A percentile compares a stretch with the other conserved stretches of the same genome.
phyloP scores from a whole-genome alignment of 306 rosid genomes.

The Malus sylvestris region DNA sequence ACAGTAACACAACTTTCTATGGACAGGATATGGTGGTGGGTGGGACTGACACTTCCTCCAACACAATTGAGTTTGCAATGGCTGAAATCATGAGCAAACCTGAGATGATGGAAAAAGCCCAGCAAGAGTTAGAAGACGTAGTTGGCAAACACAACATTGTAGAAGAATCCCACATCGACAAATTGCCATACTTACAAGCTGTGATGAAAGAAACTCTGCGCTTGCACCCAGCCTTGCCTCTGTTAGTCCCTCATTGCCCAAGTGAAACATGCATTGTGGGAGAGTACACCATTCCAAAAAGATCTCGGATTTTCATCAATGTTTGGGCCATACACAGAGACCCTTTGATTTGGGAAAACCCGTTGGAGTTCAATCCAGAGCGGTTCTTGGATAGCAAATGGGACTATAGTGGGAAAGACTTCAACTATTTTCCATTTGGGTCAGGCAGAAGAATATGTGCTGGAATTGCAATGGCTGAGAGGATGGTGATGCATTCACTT shows the following conservation, averaged over 20 bases:
- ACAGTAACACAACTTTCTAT: background rate
- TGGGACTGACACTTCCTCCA: constrained; percentile 62
- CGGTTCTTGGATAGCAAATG: constrained; percentile 44
- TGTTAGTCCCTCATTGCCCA: constrained; percentile 51
- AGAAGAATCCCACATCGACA: constrained; percentile 55
- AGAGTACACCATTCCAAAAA: constrained; percentile 56
- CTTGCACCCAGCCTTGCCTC: constrained; percentile 51
- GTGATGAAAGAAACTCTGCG: constrained; percentile 68
- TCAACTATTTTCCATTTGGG: constrained; percentile 62
- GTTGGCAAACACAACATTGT: constrained; percentile 48
- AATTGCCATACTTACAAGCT: constrained; percentile 50
- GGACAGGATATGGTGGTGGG: constrained; percentile 64
- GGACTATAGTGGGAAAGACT: constrained; percentile 58
- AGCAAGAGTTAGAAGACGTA: constrained; percentile 34
- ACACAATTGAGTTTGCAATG: constrained; percentile 54
- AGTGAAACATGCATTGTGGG: constrained; percentile 34
- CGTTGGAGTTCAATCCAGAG: constrained; percentile 53
- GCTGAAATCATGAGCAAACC: constrained; percentile 50
- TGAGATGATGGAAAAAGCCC: constrained; percentile 32
- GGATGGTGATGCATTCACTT: constrained; percentile 37
- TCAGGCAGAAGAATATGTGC: constrained; percentile 76
- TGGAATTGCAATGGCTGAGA: constrained; percentile 66
- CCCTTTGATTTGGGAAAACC: constrained; percentile 51
- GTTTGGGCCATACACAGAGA: constrained; percentile 83
- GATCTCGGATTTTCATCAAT: constrained; percentile 45